These are phyloP conservation scores for Ulvella scutata DNA, from an alignment of 139 green algal genomes.

Conservation along the genomic window DNA sequence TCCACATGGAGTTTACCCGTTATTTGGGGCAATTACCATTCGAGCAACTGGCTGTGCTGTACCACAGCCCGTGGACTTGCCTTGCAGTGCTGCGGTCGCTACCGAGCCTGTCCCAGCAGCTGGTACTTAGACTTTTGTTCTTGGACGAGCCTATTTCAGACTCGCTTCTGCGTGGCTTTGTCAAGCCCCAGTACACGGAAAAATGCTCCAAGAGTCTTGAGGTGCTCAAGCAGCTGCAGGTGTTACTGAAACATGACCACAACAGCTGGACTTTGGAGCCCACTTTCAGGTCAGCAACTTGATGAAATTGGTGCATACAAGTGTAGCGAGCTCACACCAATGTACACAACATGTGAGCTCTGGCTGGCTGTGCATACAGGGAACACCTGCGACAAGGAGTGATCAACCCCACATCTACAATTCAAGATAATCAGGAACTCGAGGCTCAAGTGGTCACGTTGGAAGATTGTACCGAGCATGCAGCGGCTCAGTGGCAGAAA, in stretches of 20 bases:
- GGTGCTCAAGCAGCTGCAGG: neutral
- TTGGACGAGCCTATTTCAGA: slow-evolving; percentile 17
- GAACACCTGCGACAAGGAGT: neutral
- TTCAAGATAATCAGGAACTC: no score
- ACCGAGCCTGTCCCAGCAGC: slow-evolving; percentile 41
- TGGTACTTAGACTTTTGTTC: slow-evolving; percentile 48
- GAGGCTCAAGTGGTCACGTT: no score
- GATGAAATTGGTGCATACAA: neutral
- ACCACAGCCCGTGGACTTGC: slow-evolving; percentile 39
- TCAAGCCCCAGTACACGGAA: neutral
- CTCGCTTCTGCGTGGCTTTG: neutral
- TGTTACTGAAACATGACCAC: neutral
- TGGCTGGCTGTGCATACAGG: neutral
- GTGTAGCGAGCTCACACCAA: neutral
- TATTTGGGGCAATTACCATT: slow-evolving; percentile 26
- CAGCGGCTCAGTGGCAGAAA: neutral
- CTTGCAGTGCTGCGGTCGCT: slow-evolving; percentile 59
- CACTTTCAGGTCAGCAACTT: neutral
- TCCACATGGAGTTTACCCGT: slow-evolving; percentile 25
- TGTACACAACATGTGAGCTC: neutral
- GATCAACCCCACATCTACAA: neutral
- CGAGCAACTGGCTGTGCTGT: slow-evolving; percentile 26
- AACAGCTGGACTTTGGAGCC: neutral
- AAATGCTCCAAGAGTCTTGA: neutral
- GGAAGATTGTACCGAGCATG: neutral